Base-by-base conservation (phyloP, 2,329 filamentous ascomycete species). In the Canariomyces notabilis region DNA sequence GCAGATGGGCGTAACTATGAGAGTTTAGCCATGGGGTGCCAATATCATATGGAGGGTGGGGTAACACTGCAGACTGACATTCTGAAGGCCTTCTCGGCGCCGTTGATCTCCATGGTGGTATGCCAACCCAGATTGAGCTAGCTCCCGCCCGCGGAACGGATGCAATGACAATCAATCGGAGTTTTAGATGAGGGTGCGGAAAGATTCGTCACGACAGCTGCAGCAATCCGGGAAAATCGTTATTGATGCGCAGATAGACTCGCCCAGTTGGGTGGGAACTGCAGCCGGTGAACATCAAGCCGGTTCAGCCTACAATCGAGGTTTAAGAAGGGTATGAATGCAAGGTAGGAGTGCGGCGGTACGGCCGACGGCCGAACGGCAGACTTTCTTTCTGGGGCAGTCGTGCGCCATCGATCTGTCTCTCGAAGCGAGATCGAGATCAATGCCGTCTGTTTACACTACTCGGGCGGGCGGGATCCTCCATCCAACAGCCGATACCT, bases 131-230 rank as follows among this genome's bases (percentile, higher is more conserved):
- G 31, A 29, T 33, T 15, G 18, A 6, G 29, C 37, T 37, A 37
- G 37, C 37, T 42, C 41, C 48, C 41, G 36, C n/a, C 23, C 33
- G 37, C 40, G 26, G 33, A 29, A 20, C 48, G 48, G 44, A 47
- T 47, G 48, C 48, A 47, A 44, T 50, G 48, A 41, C 37, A 39
- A 47, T 50, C 48, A 47, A 50, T 47, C 44, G 48, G 41, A 46
- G 36, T 47, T 44, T 50, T 44, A 37, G 36, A 38, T 41, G 36
- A 38, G 36, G 36, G 31, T 49, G 33, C 37, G 23, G 41, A 44
- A 16, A 37, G 46, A 45, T 32, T 37, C 37, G 37, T 22, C 20
- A 21, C 26, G 33, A 19, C 31, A 21, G 15, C 32, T 22, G 15
- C 37, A 12, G 23, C 38, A 29, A 37, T 29, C 20, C 32, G 18